Conservation (phyloP, 2,329 filamentous ascomycete genomes). For the Epichloe gansuensis region DNA sequence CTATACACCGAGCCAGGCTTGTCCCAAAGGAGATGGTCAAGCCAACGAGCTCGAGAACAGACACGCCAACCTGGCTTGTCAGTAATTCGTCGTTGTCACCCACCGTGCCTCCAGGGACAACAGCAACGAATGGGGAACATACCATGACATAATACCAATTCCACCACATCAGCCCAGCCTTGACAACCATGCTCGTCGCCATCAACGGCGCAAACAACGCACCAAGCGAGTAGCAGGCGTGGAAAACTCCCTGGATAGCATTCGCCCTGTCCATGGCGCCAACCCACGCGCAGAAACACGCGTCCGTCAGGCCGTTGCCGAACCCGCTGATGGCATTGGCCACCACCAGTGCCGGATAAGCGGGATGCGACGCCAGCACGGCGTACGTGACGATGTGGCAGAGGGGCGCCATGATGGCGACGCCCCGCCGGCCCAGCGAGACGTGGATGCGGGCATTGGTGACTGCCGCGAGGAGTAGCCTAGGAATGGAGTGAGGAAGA, state of each 20-base stretch:
- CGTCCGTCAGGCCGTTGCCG: slow-evolving; percentile 51
- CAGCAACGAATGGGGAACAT: slow-evolving; percentile 17
- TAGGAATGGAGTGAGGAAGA: slow-evolving; percentile 51
- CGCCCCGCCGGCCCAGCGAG: slow-evolving; percentile 51
- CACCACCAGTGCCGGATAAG: slow-evolving; percentile 50
- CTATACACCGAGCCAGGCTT: slow-evolving; percentile 44
- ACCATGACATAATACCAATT: slow-evolving; percentile 62
- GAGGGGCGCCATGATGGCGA: slow-evolving; percentile 48
- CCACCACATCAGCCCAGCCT: slow-evolving; percentile 48
- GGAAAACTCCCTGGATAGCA: slow-evolving; percentile 52
- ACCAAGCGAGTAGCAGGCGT: slow-evolving; percentile 53
- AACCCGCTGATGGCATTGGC: slow-evolving; percentile 53
- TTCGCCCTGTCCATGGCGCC: slow-evolving; percentile 59
- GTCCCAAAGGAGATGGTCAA: slow-evolving; percentile 42
- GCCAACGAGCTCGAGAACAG: slow-evolving; percentile 42
- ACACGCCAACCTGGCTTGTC: slow-evolving; percentile 26
- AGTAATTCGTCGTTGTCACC: not conserved
- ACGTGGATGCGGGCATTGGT: slow-evolving; percentile 50
- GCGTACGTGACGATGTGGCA: slow-evolving; percentile 52
- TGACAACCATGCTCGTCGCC: slow-evolving; percentile 55
- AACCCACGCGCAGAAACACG: slow-evolving; percentile 36
- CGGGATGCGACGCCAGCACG: slow-evolving; percentile 48
- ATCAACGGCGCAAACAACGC: slow-evolving; percentile 52
- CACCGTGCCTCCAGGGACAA: too few relatives aligned
- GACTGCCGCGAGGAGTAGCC: slow-evolving; percentile 52